Evolutionary conservation across 2,329 filamentous ascomycete genomes (phyloP).

Genomic region (Botrytis paeoniae): DNA sequence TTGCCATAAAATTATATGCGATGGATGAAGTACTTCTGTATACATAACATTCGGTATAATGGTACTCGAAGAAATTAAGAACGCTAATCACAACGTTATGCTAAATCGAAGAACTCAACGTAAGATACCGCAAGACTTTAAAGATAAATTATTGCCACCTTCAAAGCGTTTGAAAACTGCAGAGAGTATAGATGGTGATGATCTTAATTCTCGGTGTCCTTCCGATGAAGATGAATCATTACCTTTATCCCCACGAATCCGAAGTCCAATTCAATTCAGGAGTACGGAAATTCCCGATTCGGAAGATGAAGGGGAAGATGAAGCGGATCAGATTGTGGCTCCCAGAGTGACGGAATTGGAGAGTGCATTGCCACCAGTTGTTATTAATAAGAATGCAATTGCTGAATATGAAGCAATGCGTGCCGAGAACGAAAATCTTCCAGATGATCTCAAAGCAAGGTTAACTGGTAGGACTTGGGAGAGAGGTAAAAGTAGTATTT

Average conservation of each 20-base stretch:
- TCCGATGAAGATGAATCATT: constrained; percentile 26
- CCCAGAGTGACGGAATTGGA: constrained; percentile 64
- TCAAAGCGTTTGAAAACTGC: constrained; percentile 35
- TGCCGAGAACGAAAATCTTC: constrained; percentile 38
- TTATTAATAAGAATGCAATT: constrained; percentile 68
- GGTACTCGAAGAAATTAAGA: constrained; percentile 25
- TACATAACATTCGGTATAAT: constrained; percentile 20
- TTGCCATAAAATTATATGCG: neutral
- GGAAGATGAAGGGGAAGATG: constrained; percentile 38
- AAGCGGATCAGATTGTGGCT: constrained; percentile 24
- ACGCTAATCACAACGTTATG: constrained; percentile 29
- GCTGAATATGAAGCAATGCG: constrained; percentile 70
- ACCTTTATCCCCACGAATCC: constrained; percentile 31
- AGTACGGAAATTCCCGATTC: constrained; percentile 41
- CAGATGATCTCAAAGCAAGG: constrained; percentile 45
- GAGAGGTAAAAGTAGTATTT: constrained; percentile 81
- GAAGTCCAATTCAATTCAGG: constrained; percentile 21
- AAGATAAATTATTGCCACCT: constrained; percentile 28
- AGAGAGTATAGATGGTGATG: constrained; percentile 29
- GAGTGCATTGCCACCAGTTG: constrained; percentile 64
- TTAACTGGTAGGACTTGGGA: constrained; percentile 63
- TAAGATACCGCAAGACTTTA: constrained; percentile 29
- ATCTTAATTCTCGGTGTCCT: constrained; percentile 4
- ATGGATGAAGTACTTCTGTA: neutral
- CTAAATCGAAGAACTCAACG: constrained; percentile 30